A percentile compares a stretch with the other conserved stretches of the same genome.
These are phyloP conservation scores for Xylariomycetidae sp. DNA, from an alignment of 2,329 filamentous ascomycete genomes.

Conservation along the genomic window DNA sequence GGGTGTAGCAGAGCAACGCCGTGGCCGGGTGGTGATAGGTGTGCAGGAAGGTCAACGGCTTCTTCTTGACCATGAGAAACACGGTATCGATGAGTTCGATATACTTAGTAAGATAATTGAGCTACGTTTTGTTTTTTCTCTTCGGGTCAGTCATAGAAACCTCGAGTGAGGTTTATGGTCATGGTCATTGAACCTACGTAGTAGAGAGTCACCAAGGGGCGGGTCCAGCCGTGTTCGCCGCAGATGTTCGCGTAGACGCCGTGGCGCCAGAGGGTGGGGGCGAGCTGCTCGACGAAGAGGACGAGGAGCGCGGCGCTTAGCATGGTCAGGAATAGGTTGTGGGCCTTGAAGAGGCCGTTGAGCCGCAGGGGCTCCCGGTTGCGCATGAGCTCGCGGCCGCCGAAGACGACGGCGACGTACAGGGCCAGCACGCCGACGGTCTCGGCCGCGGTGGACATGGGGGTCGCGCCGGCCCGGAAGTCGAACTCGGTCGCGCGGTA, in stretches of 20 bases:
- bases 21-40: conserved; percentile 97
- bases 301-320: conserved; percentile 75
- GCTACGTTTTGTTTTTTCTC: conserved; percentile 52
- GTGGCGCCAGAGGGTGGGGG: conserved; percentile 73
- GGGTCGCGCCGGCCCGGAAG: conserved; percentile 74
- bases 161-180: conserved; percentile 29
- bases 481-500: conserved; percentile 80
- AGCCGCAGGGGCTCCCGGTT: conserved; percentile 80
- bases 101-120: conserved; percentile 97
- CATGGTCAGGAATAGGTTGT: conserved; percentile 87
- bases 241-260: conserved; percentile 89
- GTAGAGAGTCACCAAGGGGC: conserved; percentile 86
- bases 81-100: conserved; percentile 89
- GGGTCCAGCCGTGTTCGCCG: conserved; percentile 75
- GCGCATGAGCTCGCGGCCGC: conserved; percentile 87
- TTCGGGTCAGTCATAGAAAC: neutral
- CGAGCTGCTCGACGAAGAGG: conserved; percentile 84
- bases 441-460: conserved; percentile 81
- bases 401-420: conserved; percentile 91
- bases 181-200: conserved; percentile 55
- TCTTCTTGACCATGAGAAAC: conserved; percentile 98
- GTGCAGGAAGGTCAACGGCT: conserved; percentile 96
- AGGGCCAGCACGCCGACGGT: conserved; percentile 72
- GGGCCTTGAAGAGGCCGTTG: conserved; percentile 83
- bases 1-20: conserved; percentile 91